These are phyloP conservation scores for Colletotrichum australisinense DNA, from an alignment of 2,329 filamentous ascomycete genomes.

Conservation along the genomic window DNA sequence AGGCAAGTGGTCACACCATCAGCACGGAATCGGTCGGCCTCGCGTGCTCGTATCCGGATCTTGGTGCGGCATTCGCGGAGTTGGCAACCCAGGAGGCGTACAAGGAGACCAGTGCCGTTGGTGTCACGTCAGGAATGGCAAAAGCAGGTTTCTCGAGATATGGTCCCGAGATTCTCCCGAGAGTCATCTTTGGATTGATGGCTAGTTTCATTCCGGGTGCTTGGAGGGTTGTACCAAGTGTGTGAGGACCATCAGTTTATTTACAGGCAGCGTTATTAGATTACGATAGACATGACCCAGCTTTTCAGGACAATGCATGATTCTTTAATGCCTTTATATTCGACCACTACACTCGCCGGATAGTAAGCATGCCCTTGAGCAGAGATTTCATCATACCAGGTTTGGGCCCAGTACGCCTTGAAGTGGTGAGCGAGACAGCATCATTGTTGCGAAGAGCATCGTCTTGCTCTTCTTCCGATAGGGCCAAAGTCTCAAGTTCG, in stretches of 20 bases:
- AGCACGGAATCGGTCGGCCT: constrained; percentile 1
- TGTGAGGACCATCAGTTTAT: background rate
- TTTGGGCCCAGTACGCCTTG: constrained; percentile 6
- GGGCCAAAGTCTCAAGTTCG: constrained; percentile 21
- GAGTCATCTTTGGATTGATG: constrained; percentile 14
- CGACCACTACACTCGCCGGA: constrained; percentile 24
- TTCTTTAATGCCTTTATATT: background rate
- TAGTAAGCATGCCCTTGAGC: constrained; percentile 4
- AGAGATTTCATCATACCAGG: background rate
- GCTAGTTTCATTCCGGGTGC: constrained; percentile 24
- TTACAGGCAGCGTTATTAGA: background rate
- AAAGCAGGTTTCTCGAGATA: constrained; percentile 13
- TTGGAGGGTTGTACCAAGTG: constrained; percentile 3
- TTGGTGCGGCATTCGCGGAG: constrained; percentile 27
- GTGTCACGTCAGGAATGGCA: constrained; percentile 4
- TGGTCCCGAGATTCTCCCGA: background rate
- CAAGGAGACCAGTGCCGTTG: background rate
- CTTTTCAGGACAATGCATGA: accelerated
- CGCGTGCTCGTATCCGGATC: constrained; percentile 13
- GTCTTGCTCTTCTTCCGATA: constrained; percentile 7
- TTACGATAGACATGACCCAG: background rate
- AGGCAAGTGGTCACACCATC: constrained; percentile 17
- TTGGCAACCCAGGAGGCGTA: constrained; percentile 12
- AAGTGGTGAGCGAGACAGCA: constrained; percentile 14
- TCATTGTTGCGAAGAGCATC: constrained; percentile 12